A percentile compares a stretch with the other conserved stretches of the same genome.
phyloP scores from a whole-genome alignment of 495 filamentous ascomycete genomes.

The Penicillium ucsense region DNA sequence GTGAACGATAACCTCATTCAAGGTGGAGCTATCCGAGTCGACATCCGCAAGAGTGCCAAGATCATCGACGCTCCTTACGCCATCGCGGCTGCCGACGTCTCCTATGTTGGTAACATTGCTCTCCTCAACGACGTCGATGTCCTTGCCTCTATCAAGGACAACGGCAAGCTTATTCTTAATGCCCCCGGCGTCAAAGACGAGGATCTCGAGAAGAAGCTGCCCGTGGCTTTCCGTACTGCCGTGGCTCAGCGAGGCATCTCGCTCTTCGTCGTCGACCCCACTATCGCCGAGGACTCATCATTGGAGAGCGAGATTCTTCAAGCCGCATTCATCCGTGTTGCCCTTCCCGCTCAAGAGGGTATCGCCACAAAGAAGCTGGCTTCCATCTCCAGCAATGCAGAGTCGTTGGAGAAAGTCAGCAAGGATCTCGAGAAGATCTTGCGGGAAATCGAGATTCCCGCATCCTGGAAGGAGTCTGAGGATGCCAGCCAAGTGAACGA shows the following conservation, averaged over 20 bases:
- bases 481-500: constrained; percentile 40
- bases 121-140: constrained; percentile 69
- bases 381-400: constrained; percentile 42
- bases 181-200: constrained; percentile 72
- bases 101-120: constrained; percentile 67
- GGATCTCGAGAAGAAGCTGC: constrained; percentile 82
- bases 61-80: constrained; percentile 75
- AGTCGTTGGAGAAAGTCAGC: constrained; percentile 48
- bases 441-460: constrained; percentile 61
- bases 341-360: constrained; percentile 46
- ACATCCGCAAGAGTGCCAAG: constrained; percentile 75
- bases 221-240: constrained; percentile 51
- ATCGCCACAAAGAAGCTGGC: constrained; percentile 46
- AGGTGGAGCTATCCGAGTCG: constrained; percentile 74
- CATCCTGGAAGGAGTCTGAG: constrained; percentile 63
- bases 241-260: constrained; percentile 57
- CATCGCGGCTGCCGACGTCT: constrained; percentile 66
- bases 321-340: constrained; percentile 71
- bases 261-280: constrained; percentile 65
- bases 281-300: constrained; percentile 48
- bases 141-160: constrained; percentile 56
- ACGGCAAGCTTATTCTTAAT: constrained; percentile 64
- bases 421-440: constrained; percentile 62
- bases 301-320: constrained; percentile 54
- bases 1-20: constrained; percentile 78